These are phyloP conservation scores for Vitis hybrid DNA, from an alignment of 177 flowering plant genomes.

Conservation along the genomic window DNA sequence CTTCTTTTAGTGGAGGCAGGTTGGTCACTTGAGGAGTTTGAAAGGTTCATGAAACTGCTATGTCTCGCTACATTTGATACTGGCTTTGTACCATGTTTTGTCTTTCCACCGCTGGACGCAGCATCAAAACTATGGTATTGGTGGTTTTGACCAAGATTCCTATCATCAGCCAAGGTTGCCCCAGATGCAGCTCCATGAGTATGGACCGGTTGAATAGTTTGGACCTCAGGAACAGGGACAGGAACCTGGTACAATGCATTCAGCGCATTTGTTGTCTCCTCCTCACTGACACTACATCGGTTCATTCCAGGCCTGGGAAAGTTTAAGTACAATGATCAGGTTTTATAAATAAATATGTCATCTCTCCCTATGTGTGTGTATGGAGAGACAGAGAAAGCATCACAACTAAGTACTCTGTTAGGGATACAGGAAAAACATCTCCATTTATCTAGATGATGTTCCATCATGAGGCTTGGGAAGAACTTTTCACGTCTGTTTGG, in stretches of 20 bases:
- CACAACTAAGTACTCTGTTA: not conserved
- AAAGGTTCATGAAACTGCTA: not conserved
- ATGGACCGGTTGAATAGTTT: conserved; percentile 26
- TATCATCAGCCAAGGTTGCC: conserved; percentile 15
- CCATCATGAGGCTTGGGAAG: too few species aligned
- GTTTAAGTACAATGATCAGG: not conserved
- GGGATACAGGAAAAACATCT: not conserved
- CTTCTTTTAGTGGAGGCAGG: conserved; percentile 10
- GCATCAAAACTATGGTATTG: conserved; percentile 18
- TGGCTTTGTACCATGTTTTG: conserved; percentile 34
- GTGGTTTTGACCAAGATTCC: conserved; percentile 20
- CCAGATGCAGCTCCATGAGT: conserved; percentile 20
- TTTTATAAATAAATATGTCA: too few species aligned
- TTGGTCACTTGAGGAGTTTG: conserved; percentile 26
- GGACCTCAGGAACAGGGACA: conserved; percentile 28
- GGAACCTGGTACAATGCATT: conserved; percentile 37
- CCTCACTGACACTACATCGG: conserved; percentile 56
- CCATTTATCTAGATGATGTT: too few species aligned
- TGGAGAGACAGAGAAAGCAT: not conserved
- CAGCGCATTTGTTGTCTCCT: conserved; percentile 57
- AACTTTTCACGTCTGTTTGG: too few species aligned
- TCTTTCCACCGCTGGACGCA: conserved; percentile 25
- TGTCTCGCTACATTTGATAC: conserved; percentile 15
- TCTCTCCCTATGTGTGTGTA: too few species aligned
- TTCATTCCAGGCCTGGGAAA: conserved; percentile 33